Evolutionary conservation across 2,329 filamentous ascomycete species (phyloP), one percentile per base, ranked within the genome.

Genomic region (Sporothrix humicola): DNA sequence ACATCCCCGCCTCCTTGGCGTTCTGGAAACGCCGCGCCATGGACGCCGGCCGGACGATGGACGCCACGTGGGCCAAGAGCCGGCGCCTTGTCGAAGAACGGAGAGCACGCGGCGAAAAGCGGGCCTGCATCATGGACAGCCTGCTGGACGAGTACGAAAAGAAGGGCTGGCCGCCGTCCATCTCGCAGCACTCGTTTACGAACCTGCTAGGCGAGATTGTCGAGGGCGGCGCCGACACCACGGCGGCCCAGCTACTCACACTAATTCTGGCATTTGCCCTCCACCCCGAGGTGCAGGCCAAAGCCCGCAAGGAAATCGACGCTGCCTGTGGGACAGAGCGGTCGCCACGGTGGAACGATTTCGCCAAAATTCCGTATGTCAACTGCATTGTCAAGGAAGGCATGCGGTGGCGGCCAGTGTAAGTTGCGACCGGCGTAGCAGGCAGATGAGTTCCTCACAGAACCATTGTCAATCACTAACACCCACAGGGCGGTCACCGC

Each of bases 341-440:
- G 26, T 37, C 31, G 26, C 58, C 58, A 2, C 58, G 23, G 6
- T 61, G 58, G 58, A 23, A 31, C 26, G 58, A 61, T 26, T 61
- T 61, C 42, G 58, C 58, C 13, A 13, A 10, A 8, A 31, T 61
- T 15, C 58, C 58, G 9, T 61, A 37, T 12, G 15, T 61, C 26
- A 61, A 61, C 58, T 37, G 58, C 26, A 61, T 61, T n/a, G 58
- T 61, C 26, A 61, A 61, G 10, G 58, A 61, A 12, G 58, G 58
- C 26, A 31, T 61, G 58, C 58, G 58, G 26, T 61, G 58, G 58
- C 58, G 31, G 26, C 26, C 26, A 37, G 58, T 61, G 58, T 61
- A 61, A 15, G 58, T 61, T 26, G 23, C 23, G 23, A 3, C 23
- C 58, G 6, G 58, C 58, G 58, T 61, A 23, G n/a, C n/a, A 56